These are phyloP conservation scores for Candida insectalens DNA, from an alignment of 805 yeast species.

Conservation along the genomic window DNA sequence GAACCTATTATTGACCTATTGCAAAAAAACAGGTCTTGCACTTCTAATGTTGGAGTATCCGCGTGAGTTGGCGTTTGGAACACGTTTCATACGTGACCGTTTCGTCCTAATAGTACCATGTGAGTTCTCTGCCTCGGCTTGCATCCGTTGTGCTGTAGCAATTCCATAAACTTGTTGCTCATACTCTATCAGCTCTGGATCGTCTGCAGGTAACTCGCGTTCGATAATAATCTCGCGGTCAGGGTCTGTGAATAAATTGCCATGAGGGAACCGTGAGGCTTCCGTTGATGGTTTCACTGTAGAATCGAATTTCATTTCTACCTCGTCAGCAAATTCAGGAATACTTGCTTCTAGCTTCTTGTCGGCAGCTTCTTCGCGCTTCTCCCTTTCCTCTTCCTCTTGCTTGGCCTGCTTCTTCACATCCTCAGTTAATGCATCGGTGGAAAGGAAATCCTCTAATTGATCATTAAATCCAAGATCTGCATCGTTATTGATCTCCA, in stretches of 20 bases:
- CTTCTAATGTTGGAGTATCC: conserved; percentile 35
- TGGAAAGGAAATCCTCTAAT: conserved; percentile 1
- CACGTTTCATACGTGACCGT: conserved; percentile 31
- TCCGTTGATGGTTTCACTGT: neutral
- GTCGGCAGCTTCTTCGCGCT: conserved; percentile 2
- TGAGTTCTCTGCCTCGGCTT: conserved; percentile 16
- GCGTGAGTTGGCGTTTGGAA: conserved; percentile 38
- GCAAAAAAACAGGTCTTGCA: conserved; percentile 33
- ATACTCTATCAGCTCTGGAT: conserved; percentile 30
- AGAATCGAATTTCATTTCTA: conserved; percentile 1
- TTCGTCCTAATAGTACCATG: conserved; percentile 25
- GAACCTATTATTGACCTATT: neutral
- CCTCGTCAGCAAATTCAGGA: conserved; percentile 8
- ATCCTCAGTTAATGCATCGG: conserved; percentile 3
- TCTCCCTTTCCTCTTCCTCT: conserved; percentile 1
- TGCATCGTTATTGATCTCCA: conserved; percentile 4
- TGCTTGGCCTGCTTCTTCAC: conserved; percentile 7
- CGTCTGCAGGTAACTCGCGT: conserved; percentile 21
- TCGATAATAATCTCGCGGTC: conserved; percentile 21
- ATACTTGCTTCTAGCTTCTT: conserved; percentile 1
- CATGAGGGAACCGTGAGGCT: conserved; percentile 1
- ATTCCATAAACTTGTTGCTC: conserved; percentile 17
- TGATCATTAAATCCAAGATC: conserved; percentile 1
- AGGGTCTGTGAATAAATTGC: conserved; percentile 1
- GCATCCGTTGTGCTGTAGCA: conserved; percentile 16